Evolutionary conservation across 805 yeast species (phyloP).

Genomic region (Saccharomyces cerevisiae): DNA sequence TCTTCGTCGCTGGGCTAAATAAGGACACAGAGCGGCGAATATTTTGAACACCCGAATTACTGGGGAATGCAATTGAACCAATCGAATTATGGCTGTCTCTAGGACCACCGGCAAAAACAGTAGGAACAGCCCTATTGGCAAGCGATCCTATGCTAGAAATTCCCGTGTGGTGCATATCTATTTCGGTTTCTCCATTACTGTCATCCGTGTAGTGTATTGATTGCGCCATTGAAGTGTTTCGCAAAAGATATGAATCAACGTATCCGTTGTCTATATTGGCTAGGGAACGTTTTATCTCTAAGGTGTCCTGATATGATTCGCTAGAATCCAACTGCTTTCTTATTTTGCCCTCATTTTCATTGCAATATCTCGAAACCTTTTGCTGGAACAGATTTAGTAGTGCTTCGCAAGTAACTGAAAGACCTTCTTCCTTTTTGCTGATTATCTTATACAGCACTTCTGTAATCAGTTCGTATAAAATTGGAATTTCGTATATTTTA

Average conservation of each 20-base stretch:
- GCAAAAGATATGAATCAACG: slow-evolving; percentile 45
- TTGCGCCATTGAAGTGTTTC: slow-evolving; percentile 35
- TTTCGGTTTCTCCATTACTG: not conserved
- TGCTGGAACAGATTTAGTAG: slow-evolving; percentile 18
- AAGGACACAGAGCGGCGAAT: slow-evolving; percentile 6
- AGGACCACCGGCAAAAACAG: slow-evolving; percentile 19
- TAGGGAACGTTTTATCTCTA: slow-evolving; percentile 46
- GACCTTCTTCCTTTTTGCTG: slow-evolving; percentile 53
- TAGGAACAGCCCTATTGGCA: slow-evolving; percentile 9
- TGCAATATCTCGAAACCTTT: slow-evolving; percentile 16
- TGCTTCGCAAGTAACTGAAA: slow-evolving; percentile 25
- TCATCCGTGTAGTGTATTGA: slow-evolving; percentile 2
- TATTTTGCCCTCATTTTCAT: slow-evolving; percentile 20
- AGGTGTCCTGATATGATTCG: slow-evolving; percentile 30
- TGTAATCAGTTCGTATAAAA: slow-evolving; percentile 57
- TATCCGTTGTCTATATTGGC: slow-evolving; percentile 59
- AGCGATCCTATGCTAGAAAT: not conserved
- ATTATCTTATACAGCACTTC: slow-evolving; percentile 64
- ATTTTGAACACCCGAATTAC: slow-evolving; percentile 4
- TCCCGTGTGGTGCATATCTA: not conserved
- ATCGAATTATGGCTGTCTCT: slow-evolving; percentile 21
- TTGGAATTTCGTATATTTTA: slow-evolving; percentile 59
- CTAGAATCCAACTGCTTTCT: slow-evolving; percentile 18
- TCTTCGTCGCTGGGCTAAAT: slow-evolving; percentile 10
- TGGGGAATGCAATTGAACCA: slow-evolving; percentile 15